Evolutionary conservation across 768 basidiomycete genomes (phyloP).

Genomic region (Termitomyces sp.): DNA sequence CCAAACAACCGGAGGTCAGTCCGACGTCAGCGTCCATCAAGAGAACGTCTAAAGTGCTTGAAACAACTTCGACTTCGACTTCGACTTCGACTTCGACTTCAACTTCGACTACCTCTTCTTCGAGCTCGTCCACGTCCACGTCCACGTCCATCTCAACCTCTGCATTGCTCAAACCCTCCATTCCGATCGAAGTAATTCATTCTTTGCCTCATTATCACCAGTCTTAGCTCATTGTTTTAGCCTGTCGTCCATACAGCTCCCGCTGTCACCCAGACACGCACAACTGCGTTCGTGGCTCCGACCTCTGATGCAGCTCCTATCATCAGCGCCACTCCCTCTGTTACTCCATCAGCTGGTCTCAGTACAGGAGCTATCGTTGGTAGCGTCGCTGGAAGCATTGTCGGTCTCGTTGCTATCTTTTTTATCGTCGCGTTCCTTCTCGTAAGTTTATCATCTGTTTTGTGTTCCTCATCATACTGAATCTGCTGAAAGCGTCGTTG

Average conservation of each 20-base stretch:
- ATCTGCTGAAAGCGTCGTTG: constrained; percentile 27
- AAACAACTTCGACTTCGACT: constrained; percentile 1
- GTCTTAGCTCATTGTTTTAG: constrained; percentile 7
- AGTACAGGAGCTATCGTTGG: constrained; percentile 38
- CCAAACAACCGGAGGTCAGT: background rate
- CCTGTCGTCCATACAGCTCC: constrained; percentile 9
- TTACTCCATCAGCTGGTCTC: constrained; percentile 17
- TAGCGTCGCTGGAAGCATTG: constrained; percentile 32
- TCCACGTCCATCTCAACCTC: constrained; percentile 6
- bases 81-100: constrained; percentile 3
- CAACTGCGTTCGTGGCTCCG: constrained; percentile 14
- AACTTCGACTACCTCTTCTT: constrained; percentile 1
- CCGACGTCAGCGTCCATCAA: background rate
- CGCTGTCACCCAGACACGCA: constrained; percentile 12
- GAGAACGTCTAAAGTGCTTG: background rate
- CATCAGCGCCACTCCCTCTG: constrained; percentile 14
- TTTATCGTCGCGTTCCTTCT: constrained; percentile 34
- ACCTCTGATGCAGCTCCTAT: constrained; percentile 5
- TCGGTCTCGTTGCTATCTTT: constrained; percentile 28
- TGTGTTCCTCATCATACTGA: background rate
- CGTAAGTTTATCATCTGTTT: constrained; percentile 21
- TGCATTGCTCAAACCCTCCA: constrained; percentile 1
- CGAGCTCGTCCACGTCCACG: constrained; percentile 1
- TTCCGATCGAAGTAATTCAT: constrained; percentile 10
- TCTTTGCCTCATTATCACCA: background rate